Conservation (phyloP, 1,139 yeast species). For the Scheffersomyces parashehatae region DNA sequence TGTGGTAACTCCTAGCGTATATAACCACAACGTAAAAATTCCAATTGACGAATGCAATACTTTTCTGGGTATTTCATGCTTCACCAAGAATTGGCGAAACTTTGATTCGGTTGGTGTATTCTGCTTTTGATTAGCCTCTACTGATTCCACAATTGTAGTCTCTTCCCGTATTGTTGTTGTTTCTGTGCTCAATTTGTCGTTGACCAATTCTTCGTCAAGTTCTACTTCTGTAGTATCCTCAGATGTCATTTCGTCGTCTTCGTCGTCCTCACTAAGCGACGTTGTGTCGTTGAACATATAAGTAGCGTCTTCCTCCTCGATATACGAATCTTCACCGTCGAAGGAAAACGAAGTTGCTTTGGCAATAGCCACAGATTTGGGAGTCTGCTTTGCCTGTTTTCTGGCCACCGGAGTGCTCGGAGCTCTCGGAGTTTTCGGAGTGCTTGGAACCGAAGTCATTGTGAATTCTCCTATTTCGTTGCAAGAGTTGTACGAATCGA, state of each 20-base stretch:
- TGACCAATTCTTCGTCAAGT: conserved; percentile 4
- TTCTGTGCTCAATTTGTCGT: conserved; percentile 27
- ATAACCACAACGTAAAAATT: conserved; percentile 69
- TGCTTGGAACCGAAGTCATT: conserved; percentile 16
- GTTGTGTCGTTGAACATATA: conserved; percentile 30
- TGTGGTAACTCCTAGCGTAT: conserved; percentile 60
- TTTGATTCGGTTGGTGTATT: conserved; percentile 4
- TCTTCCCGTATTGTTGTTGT: background rate
- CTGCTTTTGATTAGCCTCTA: no score
- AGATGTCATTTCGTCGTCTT: conserved; percentile 8
- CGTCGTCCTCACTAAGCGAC: conserved; percentile 18
- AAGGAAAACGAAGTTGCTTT: conserved; percentile 24
- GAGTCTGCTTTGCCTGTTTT: conserved; percentile 10
- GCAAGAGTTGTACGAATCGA: no score
- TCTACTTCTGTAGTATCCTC: conserved; percentile 13
- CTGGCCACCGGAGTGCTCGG: conserved; percentile 6
- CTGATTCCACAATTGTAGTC: no score
- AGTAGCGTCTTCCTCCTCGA: conserved; percentile 42
- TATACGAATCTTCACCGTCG: conserved; percentile 32
- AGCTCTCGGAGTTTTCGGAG: conserved; percentile 10
- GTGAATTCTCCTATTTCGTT: background rate
- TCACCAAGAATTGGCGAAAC: conserved; percentile 57
- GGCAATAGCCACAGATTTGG: conserved; percentile 9
- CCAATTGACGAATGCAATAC: conserved; percentile 87
- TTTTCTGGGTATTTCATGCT: conserved; percentile 89